Conservation (phyloP, 2,329 filamentous ascomycete genomes). For the Xylariaceae sp. region DNA sequence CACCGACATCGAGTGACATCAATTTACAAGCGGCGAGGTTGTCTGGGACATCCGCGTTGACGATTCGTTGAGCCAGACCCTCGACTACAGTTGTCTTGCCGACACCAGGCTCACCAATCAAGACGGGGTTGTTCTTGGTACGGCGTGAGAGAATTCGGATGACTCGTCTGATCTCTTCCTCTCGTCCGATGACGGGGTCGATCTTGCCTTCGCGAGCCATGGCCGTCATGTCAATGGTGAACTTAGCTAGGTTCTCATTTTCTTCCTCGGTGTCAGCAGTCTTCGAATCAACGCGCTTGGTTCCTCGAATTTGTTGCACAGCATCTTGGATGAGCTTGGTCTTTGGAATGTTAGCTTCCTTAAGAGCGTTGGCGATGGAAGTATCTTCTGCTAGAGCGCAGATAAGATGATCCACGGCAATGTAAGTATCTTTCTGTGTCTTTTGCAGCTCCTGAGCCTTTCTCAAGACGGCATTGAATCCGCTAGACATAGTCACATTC, state of each 20-base stretch:
- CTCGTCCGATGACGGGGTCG: conserved; percentile 92
- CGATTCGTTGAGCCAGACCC: conserved; percentile 89
- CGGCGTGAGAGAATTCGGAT: conserved; percentile 87
- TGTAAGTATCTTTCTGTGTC: conserved; percentile 94
- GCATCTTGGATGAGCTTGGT: conserved; percentile 85
- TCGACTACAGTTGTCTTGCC: conserved; percentile 98
- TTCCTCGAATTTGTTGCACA: conserved; percentile 88
- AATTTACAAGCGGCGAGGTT: conserved; percentile 92
- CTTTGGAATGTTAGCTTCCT: conserved; percentile 88
- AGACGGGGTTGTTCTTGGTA: conserved; percentile 97
- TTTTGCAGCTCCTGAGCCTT: conserved; percentile 87
- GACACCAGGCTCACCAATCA: conserved; percentile 97
- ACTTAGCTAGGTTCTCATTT: conserved; percentile 94
- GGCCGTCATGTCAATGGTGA: conserved; percentile 96
- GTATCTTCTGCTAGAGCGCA: conserved; percentile 76
- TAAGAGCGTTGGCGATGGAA: conserved; percentile 67
- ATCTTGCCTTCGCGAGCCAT: conserved; percentile 97
- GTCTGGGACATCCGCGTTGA: conserved; percentile 93
- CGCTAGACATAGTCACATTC: conserved; percentile 74
- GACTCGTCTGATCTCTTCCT: conserved; percentile 91
- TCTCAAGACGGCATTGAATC: conserved; percentile 77
- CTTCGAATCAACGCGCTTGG: conserved; percentile 90
- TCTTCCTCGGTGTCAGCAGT: conserved; percentile 90
- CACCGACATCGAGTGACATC: conserved; percentile 90
- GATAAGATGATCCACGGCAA: conserved; percentile 94